Evolutionary conservation across 2,329 filamentous ascomycete genomes (phyloP).

Genomic region (Decorospora gaudefroyi): DNA sequence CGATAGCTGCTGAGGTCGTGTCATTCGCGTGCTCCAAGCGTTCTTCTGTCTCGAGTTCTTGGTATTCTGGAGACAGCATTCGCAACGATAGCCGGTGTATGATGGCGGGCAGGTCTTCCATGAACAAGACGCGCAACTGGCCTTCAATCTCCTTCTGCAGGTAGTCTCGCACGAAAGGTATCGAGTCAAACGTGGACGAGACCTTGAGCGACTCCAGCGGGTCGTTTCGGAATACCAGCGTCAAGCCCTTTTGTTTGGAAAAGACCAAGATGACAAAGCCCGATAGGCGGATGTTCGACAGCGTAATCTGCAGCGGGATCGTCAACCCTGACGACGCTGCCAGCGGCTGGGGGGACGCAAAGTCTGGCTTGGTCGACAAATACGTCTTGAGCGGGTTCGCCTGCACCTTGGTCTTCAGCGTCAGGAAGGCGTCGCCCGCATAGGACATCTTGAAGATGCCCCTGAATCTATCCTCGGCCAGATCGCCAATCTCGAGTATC

Average conservation of each 20-base stretch:
- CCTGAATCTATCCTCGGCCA: slow-evolving; percentile 94
- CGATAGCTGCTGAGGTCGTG: slow-evolving; percentile 64
- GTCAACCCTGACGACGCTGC: slow-evolving; percentile 90
- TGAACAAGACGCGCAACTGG: slow-evolving; percentile 89
- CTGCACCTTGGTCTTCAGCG: slow-evolving; percentile 93
- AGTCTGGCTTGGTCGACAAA: slow-evolving; percentile 84
- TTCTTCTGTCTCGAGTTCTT: slow-evolving; percentile 66
- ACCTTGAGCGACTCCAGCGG: slow-evolving; percentile 97
- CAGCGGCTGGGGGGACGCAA: slow-evolving; percentile 89
- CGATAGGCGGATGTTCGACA: slow-evolving; percentile 93
- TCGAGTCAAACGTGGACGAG: slow-evolving; percentile 97
- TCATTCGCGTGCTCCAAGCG: slow-evolving; percentile 56
- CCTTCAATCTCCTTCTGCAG: slow-evolving; percentile 94
- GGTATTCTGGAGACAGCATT: slow-evolving; percentile 87
- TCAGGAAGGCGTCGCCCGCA: slow-evolving; percentile 91
- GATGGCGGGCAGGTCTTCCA: slow-evolving; percentile 96
- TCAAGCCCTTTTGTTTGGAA: slow-evolving; percentile 94
- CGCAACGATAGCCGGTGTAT: slow-evolving; percentile 90
- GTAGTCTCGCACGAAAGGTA: slow-evolving; percentile 97
- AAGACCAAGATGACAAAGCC: slow-evolving; percentile 98
- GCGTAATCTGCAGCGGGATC: slow-evolving; percentile 94
- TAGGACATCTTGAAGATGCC: slow-evolving; percentile 99
- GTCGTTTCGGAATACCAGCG: slow-evolving; percentile 96
- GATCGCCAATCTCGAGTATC: slow-evolving; percentile 95
- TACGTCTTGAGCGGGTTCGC: slow-evolving; percentile 98